Evolutionary conservation across 2,329 filamentous ascomycete species (phyloP).

Genomic region (Cordyceps militaris): DNA sequence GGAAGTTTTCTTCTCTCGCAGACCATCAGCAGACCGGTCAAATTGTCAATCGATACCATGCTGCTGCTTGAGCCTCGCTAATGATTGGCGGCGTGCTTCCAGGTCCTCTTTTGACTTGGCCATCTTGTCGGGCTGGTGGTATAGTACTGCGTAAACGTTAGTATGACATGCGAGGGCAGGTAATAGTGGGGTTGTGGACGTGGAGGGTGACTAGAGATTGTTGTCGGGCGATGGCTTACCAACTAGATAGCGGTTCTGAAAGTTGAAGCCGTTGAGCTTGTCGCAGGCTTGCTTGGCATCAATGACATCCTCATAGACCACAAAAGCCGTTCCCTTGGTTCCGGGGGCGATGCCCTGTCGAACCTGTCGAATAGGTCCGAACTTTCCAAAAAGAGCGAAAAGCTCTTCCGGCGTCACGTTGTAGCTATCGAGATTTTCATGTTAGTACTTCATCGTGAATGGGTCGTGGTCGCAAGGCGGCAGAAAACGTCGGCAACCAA

Average conservation of each 20-base stretch:
- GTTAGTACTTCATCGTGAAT: not conserved
- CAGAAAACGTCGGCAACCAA: not conserved
- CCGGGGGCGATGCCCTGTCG: conserved; percentile 95
- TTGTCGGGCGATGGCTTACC: conserved; percentile 50
- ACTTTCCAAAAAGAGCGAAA: conserved; percentile 98
- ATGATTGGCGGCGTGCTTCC: conserved; percentile 86
- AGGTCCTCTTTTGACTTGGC: conserved; percentile 86
- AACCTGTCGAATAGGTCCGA: conserved; percentile 93
- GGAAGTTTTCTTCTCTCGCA: conserved; percentile 35
- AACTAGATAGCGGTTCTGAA: conserved; percentile 98
- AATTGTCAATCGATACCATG: conserved; percentile 97
- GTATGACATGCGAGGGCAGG: not conserved
- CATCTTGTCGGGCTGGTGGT: conserved; percentile 61
- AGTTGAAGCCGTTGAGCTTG: conserved; percentile 99
- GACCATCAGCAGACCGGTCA: conserved; percentile 58
- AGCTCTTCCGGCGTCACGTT: conserved; percentile 97
- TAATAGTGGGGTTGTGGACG: not conserved
- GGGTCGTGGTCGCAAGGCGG: not conserved
- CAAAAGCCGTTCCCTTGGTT: conserved; percentile 97
- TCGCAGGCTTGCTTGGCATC: conserved; percentile 98
- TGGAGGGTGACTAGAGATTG: not conserved
- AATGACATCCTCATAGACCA: conserved; percentile 98
- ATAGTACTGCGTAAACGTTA: conserved; percentile 40
- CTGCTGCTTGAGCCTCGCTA: conserved; percentile 96
- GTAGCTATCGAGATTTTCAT: conserved; percentile 56